Evolutionary conservation across 2,329 filamentous ascomycete genomes (phyloP).

Genomic region (Plectosphaerella plurivora): DNA sequence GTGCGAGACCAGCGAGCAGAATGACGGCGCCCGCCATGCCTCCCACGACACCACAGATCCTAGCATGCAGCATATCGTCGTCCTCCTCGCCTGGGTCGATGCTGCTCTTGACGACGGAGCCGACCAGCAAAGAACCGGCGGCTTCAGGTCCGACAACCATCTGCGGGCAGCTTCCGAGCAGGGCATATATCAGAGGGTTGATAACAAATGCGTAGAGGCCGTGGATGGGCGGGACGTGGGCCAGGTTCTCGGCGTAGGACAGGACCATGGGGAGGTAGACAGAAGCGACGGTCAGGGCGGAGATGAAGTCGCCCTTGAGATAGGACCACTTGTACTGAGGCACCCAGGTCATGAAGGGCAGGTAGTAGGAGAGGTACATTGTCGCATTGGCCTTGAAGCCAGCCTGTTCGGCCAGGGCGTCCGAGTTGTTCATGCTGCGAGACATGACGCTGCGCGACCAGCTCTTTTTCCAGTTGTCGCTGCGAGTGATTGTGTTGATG

Average conservation of each 20-base stretch:
- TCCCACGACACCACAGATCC: constrained; percentile 82
- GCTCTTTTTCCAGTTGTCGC: constrained; percentile 42
- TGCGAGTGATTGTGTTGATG: constrained; percentile 30
- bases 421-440: constrained; percentile 69
- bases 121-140: constrained; percentile 84
- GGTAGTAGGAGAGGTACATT: constrained; percentile 92
- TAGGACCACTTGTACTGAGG: constrained; percentile 79
- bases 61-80: constrained; percentile 64
- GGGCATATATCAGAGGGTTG: constrained; percentile 84
- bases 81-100: constrained; percentile 66
- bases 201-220: constrained; percentile 93
- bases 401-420: constrained; percentile 65
- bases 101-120: constrained; percentile 75
- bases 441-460: constrained; percentile 49
- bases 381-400: constrained; percentile 68
- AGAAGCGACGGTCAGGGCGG: constrained; percentile 93
- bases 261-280: constrained; percentile 98
- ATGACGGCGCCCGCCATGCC: constrained; percentile 86
- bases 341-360: constrained; percentile 89
- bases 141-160: constrained; percentile 96
- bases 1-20: constrained; percentile 76
- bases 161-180: constrained; percentile 86
- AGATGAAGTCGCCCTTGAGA: constrained; percentile 79
- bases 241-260: constrained; percentile 87
- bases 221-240: constrained; percentile 88